Conservation (phyloP, 495 filamentous ascomycete species). For the Penicillium bialowiezense region DNA sequence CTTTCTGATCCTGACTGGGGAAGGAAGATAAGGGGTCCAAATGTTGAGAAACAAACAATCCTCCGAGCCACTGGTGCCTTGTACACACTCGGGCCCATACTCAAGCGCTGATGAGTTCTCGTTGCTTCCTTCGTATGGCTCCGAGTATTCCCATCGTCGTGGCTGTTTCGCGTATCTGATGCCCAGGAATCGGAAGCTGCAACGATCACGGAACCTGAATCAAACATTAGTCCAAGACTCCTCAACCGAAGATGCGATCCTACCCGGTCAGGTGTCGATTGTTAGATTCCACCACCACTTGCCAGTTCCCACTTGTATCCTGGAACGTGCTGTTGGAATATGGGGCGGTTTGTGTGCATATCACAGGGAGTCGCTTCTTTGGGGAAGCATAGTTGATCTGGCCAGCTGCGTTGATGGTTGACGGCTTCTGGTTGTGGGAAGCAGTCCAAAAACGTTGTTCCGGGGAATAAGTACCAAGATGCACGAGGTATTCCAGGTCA, state of each 20-base stretch:
- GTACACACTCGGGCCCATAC: slow-evolving; percentile 16
- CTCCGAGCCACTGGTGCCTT: slow-evolving; percentile 21
- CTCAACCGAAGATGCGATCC: background rate
- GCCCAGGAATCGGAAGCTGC: slow-evolving; percentile 23
- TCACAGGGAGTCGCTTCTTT: slow-evolving; percentile 9
- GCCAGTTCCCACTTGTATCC: slow-evolving; percentile 16
- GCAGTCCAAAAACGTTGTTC: slow-evolving; percentile 18
- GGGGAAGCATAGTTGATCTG: slow-evolving; percentile 7
- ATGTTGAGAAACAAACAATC: slow-evolving; percentile 44
- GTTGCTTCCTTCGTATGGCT: slow-evolving; percentile 13
- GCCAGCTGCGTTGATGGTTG: slow-evolving; percentile 11
- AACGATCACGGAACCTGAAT: slow-evolving; percentile 22
- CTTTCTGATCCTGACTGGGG: slow-evolving; percentile 14
- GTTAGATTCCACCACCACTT: slow-evolving; percentile 17
- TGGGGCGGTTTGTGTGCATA: slow-evolving; percentile 21
- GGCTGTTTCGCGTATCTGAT: slow-evolving; percentile 21
- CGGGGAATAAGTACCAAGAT: slow-evolving; percentile 4
- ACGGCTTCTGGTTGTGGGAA: slow-evolving; percentile 5
- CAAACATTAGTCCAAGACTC: too few relatives aligned
- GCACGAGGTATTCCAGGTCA: slow-evolving; percentile 15
- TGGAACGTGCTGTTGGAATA: slow-evolving; percentile 13
- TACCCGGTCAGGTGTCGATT: slow-evolving; percentile 21
- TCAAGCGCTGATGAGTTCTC: slow-evolving; percentile 17
- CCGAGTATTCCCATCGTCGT: slow-evolving; percentile 20
- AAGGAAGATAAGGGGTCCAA: slow-evolving; percentile 46